Base-by-base conservation (phyloP, 139 green algal species). In the Choricystis sp. region DNA sequence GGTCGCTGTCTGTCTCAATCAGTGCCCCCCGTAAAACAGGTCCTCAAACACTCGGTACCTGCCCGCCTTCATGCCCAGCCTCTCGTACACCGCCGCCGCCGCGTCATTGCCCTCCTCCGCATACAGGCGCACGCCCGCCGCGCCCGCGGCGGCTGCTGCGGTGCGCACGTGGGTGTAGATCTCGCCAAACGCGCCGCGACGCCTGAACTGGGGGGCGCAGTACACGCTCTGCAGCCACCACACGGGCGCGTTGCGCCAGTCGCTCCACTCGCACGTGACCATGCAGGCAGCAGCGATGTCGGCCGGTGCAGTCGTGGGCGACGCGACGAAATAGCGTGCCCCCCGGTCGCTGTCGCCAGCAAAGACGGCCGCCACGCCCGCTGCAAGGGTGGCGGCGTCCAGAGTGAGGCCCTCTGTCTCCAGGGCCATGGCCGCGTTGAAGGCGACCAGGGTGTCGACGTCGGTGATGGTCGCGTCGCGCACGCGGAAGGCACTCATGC, bases 221-320 rank as follows among this genome's bases (percentile, higher is more conserved):
- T 72, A 72, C 20, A 72, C 67, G 25, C 19, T 52, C 40, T 72
- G 67, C 22, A 72, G 59, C 67, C 67, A 72, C 60, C 67, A 72
- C 16, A 68, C 29, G 16, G 40, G 22, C 3, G 26, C 60, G 65
- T 72, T 72, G 30, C 67, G 60, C 67, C 67, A 72, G 65, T 72
- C 67, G 31, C 28, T 60, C 67, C 67, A 72, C 49, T 72, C 67
- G n/a, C 56, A 67, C 16, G 67, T 72, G 3, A 72, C 56, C 61
- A 68, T 68, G 40, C 40, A 52, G 40, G 9, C 9, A 16, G 40
- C 40, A n/a, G n/a, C n/a, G n/a, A n/a, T n/a, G 40, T 21, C 40
- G 40, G 40, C 40, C 9, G 40, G 9, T 9, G 40, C 9, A 9
- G 40, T 52, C 40, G 40, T 52, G 9, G 40, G 40, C 59, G 60